Conservation (phyloP, 1,284 basidiomycete genomes). For the Boletus smithii region DNA sequence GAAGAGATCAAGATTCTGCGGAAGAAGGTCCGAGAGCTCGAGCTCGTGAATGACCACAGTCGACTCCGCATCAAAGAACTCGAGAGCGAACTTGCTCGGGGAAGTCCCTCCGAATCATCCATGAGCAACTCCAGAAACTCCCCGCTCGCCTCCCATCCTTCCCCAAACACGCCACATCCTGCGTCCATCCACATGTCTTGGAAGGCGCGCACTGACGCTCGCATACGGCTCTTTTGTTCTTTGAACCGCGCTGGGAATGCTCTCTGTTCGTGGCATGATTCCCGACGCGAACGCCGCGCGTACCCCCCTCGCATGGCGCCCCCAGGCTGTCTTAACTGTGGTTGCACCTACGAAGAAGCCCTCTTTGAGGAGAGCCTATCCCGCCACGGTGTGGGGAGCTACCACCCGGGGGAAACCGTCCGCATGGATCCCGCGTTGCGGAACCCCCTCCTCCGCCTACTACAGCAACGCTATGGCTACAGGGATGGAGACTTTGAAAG, state of each 20-base stretch:
- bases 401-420: slow-evolving; percentile 76
- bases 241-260: slow-evolving; percentile 81
- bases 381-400: slow-evolving; percentile 73
- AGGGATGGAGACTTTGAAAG: slow-evolving; percentile 80
- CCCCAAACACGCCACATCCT: slow-evolving; percentile 39
- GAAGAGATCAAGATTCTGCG: slow-evolving; percentile 41
- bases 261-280: slow-evolving; percentile 84
- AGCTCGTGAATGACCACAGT: slow-evolving; percentile 44
- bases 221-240: slow-evolving; percentile 69
- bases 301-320: slow-evolving; percentile 80
- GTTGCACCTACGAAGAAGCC: slow-evolving; percentile 76
- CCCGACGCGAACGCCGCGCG: slow-evolving; percentile 70
- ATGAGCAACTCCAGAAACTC: slow-evolving; percentile 22
- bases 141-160: slow-evolving; percentile 9
- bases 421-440: slow-evolving; percentile 82
- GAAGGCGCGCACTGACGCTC: slow-evolving; percentile 66
- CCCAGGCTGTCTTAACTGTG: slow-evolving; percentile 72
- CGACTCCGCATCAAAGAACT: slow-evolving; percentile 46
- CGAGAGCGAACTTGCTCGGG: slow-evolving; percentile 42
- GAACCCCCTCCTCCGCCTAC: slow-evolving; percentile 68
- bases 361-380: slow-evolving; percentile 80
- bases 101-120: slow-evolving; percentile 27
- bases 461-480: slow-evolving; percentile 72
- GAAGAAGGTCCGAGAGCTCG: slow-evolving; percentile 43
- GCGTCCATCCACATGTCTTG: slow-evolving; percentile 51